phyloP scores from a whole-genome alignment of 176 grass and related monocot species.

The Carex pumila region DNA sequence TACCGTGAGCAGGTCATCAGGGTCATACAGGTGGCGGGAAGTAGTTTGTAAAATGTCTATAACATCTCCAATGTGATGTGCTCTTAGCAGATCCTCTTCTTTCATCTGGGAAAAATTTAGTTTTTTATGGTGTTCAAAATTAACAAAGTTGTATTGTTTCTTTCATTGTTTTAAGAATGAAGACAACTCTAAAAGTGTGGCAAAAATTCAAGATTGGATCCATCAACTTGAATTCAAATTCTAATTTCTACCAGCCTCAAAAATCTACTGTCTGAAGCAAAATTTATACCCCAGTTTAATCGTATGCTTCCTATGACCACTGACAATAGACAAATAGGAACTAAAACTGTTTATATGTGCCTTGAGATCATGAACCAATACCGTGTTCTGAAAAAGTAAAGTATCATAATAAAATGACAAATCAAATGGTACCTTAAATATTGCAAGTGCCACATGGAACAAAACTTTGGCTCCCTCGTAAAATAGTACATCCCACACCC shows the following conservation, averaged over 20 bases:
- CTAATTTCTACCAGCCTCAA: not conserved
- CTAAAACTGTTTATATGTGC: not conserved
- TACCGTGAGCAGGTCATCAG: constrained; percentile 88
- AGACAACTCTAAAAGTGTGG: not conserved
- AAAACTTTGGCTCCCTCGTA: constrained; percentile 97
- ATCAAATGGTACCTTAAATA: constrained; percentile 67
- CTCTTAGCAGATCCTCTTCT: constrained; percentile 68
- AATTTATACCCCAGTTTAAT: not conserved
- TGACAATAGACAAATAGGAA: not conserved
- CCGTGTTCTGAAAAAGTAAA: not conserved
- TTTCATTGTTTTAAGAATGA: not conserved
- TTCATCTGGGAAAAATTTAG: constrained; percentile 48
- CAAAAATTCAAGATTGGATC: not conserved
- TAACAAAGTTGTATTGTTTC: not conserved
- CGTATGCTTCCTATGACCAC: not conserved
- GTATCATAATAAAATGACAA: not conserved
- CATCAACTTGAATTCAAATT: not conserved
- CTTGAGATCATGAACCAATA: not conserved
- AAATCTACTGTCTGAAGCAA: not conserved
- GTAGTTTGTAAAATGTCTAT: constrained; percentile 86
- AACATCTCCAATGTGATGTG: constrained; percentile 89
- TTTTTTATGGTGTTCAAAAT: not conserved
- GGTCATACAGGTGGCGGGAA: constrained; percentile 68
- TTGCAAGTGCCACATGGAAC: constrained; percentile 91
- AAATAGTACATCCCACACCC: constrained; percentile 97